Percentiles rank a stretch among this genome's conserved stretches.
These are phyloP conservation scores for Capsicum chinense DNA, from an alignment of 257 asterid genomes.

Conservation along the genomic window DNA sequence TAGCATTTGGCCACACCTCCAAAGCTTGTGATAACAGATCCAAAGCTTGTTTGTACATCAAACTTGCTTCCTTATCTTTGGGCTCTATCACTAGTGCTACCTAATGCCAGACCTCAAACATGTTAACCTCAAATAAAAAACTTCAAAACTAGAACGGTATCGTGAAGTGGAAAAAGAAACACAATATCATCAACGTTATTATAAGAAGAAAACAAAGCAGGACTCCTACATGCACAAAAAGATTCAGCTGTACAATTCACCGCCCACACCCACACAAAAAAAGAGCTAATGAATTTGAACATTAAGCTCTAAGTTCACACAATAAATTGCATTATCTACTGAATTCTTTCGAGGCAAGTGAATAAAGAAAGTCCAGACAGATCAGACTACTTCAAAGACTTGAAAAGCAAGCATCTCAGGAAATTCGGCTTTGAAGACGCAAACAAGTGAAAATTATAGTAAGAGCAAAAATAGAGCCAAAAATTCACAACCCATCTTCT, in stretches of 20 bases:
- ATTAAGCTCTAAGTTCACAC: constrained; percentile 9
- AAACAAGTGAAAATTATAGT: neutral
- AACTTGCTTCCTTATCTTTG: constrained; percentile 96
- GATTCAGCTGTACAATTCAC: neutral
- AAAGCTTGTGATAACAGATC: constrained; percentile 95
- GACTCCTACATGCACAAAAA: constrained; percentile 5
- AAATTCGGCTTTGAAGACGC: constrained; percentile 1
- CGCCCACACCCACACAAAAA: neutral
- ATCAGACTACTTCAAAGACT: constrained; percentile 24
- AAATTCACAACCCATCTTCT: neutral
- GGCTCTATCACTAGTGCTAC: constrained; percentile 98
- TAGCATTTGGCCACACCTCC: constrained; percentile 99
- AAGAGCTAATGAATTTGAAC: neutral
- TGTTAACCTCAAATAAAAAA: constrained; percentile 14
- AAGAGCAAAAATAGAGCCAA: neutral
- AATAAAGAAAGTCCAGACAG: constrained; percentile 13
- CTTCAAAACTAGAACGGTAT: neutral
- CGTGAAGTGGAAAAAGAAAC: constrained; percentile 9
- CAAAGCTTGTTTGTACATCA: constrained; percentile 97
- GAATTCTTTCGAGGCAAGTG: constrained; percentile 14
- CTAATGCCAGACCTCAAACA: constrained; percentile 44
- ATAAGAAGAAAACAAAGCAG: neutral
- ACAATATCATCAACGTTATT: neutral
- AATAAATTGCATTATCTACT: neutral
- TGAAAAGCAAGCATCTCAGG: constrained; percentile 19